Evolutionary conservation across 306 rosid species (phyloP).

Genomic region (Arachis stenosperma): DNA sequence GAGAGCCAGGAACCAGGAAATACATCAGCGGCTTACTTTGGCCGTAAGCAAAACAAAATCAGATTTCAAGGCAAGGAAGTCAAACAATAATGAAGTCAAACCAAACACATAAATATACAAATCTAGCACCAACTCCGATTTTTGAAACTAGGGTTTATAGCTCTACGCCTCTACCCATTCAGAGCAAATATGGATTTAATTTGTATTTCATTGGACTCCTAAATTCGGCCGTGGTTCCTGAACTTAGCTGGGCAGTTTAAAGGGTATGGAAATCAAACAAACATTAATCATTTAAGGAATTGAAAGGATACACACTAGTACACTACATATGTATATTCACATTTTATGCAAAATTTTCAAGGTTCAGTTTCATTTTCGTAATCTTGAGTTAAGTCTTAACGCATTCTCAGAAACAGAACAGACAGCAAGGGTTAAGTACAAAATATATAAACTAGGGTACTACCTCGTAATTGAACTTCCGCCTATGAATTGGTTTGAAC

Average conservation of each 20-base stretch:
- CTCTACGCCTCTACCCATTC: conserved; percentile 13
- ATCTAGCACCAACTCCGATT: not conserved
- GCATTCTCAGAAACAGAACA: conserved; percentile 27
- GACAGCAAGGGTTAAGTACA: conserved; percentile 18
- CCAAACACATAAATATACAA: conserved; percentile 9
- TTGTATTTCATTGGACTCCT: conserved; percentile 12
- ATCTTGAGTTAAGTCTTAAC: not conserved
- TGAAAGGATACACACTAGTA: not conserved
- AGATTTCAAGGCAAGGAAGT: conserved; percentile 8
- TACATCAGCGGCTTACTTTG: not conserved
- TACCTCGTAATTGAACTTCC: conserved; percentile 97
- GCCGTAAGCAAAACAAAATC: conserved; percentile 25
- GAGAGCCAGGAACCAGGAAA: conserved; percentile 22
- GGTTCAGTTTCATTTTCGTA: conserved; percentile 21
- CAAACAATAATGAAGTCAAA: conserved; percentile 6
- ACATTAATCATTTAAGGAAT: not conserved
- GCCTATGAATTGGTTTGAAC: conserved; percentile 88
- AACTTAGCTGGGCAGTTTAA: not conserved
- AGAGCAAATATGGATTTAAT: conserved; percentile 7
- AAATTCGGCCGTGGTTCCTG: conserved; percentile 28
- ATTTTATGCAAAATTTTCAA: conserved; percentile 5
- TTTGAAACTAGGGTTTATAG: conserved; percentile 21
- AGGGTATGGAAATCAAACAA: conserved; percentile 17
- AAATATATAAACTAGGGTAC: conserved; percentile 13
- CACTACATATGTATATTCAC: conserved; percentile 4